Evolutionary conservation across 177 flowering plant species (phyloP), one percentile per base, ranked within the genome.

Genomic region (Tripterygium wilfordii): DNA sequence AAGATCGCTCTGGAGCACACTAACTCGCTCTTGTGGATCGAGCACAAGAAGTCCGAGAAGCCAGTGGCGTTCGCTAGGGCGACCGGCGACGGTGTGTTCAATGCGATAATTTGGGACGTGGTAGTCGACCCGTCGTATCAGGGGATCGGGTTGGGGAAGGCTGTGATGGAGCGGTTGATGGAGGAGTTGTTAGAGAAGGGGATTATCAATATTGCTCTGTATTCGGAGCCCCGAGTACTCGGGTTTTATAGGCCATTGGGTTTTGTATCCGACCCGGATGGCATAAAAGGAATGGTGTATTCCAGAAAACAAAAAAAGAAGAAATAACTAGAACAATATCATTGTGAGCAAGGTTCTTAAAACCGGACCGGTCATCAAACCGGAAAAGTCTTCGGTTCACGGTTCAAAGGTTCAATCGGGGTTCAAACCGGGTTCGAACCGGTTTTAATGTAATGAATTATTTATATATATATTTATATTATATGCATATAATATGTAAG

Each of bases 51-150:
- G 70, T 68, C 79, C 12, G 57, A 50, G 50, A 46, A 50, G 45
- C 94, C 94, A 0, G 95, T 88, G 56, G 98, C 96, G 44, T 92
- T 92, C 35, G 98, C 95, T 0, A 53, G 98, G 21, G 95, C 96
- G 8, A 92, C 98, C 1, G 98, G 98, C 0, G 98, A 92, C 48
- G 98, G 88, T 0, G 95, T 88, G 10, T 92, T 92, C 72, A 92
- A 92, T 49, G 86, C 96, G 10, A 78, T 88, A 36, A 82, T 92
- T 19, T 92, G 96, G 98, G 98, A 88, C 57, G 98, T 92, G 45
- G 96, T 92, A 40, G 98, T 92, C 55, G 98, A 92, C 48, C 98
- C 98, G 2, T 74, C 83, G 32, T 85, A 69, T 45, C 98, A 88
- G 53, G 96, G 96, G 57, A 62, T 84, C 10, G 98, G 98, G 15